Evolutionary conservation across 768 basidiomycete genomes (phyloP).

Genomic region (Favolaschia claudopus): DNA sequence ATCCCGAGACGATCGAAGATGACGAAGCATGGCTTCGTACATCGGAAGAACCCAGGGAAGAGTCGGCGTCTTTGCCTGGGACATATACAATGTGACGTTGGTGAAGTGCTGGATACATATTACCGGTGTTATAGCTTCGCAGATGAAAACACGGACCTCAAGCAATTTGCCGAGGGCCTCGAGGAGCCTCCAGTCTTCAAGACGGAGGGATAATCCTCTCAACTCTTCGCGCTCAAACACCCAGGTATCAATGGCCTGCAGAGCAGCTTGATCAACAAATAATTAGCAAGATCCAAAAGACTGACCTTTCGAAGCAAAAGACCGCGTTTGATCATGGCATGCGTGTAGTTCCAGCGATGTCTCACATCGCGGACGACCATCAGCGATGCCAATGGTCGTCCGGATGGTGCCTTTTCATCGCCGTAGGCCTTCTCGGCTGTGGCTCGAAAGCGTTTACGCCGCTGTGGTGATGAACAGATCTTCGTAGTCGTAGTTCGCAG

Average conservation of each 20-base stretch:
- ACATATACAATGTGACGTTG: conserved; percentile 6
- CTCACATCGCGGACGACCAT: conserved; percentile 12
- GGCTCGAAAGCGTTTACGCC: background rate
- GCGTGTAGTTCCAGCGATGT: conserved; percentile 16
- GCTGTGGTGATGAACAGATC: conserved; percentile 14
- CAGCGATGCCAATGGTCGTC: background rate
- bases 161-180: background rate
- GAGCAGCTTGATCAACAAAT: background rate
- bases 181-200: background rate
- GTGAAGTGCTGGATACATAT: background rate
- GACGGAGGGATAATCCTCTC: background rate
- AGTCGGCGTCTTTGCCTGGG: background rate
- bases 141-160: background rate
- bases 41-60: conserved; percentile 8
- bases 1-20: background rate
- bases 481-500: background rate
- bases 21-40: conserved; percentile 4
- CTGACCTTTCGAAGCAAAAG: conserved; percentile 1
- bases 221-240: conserved; percentile 2
- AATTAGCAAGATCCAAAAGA: background rate
- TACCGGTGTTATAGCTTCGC: background rate
- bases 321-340: conserved; percentile 4
- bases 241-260: conserved; percentile 2
- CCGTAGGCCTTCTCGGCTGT: background rate
- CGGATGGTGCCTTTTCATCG: background rate